Percentiles rank a stretch among this genome's conserved stretches.
phyloP scores from a whole-genome alignment of 768 basidiomycete species.

The Tulasnella sp. region DNA sequence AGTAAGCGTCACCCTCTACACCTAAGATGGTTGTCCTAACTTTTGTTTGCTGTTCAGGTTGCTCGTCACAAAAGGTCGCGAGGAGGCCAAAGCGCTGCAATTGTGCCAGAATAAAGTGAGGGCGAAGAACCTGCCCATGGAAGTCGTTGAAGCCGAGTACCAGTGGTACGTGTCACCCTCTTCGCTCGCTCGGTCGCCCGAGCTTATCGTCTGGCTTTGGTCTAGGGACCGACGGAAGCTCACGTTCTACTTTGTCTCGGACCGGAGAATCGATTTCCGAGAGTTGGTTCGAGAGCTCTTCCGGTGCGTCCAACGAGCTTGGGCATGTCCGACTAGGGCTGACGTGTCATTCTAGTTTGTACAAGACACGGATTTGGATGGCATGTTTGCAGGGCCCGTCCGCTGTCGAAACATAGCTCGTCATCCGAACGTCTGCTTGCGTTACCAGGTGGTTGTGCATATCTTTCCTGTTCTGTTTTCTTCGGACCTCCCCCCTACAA shows the following conservation, averaged over 20 bases:
- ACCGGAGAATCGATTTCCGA: slow-evolving; percentile 90
- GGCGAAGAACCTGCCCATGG: slow-evolving; percentile 94
- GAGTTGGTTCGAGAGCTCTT: slow-evolving; percentile 93
- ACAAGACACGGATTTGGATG: slow-evolving; percentile 96
- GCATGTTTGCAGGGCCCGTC: slow-evolving; percentile 38
- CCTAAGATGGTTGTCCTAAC: not conserved
- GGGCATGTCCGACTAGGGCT: not conserved
- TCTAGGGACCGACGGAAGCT: slow-evolving; percentile 91
- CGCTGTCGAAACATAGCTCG: slow-evolving; percentile 20
- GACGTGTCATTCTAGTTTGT: slow-evolving; percentile 40
- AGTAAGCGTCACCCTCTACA: slow-evolving; percentile 35
- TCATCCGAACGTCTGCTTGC: too few species aligned
- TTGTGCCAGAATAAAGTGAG: slow-evolving; percentile 85
- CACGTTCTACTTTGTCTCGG: slow-evolving; percentile 95
- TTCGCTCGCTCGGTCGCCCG: not conserved
- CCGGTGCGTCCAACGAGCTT: slow-evolving; percentile 40
- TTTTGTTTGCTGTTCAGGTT: slow-evolving; percentile 34
- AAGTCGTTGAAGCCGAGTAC: slow-evolving; percentile 96
- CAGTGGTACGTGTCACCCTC: slow-evolving; percentile 73
- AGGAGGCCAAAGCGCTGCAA: slow-evolving; percentile 85
- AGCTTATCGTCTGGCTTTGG: not conserved
- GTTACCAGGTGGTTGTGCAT: too few species aligned
- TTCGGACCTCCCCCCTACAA: too few species aligned
- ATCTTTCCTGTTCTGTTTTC: too few species aligned
- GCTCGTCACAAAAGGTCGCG: slow-evolving; percentile 69